Evolutionary conservation across 2,329 filamentous ascomycete species (phyloP).

Genomic region (Verticillium nubilum): DNA sequence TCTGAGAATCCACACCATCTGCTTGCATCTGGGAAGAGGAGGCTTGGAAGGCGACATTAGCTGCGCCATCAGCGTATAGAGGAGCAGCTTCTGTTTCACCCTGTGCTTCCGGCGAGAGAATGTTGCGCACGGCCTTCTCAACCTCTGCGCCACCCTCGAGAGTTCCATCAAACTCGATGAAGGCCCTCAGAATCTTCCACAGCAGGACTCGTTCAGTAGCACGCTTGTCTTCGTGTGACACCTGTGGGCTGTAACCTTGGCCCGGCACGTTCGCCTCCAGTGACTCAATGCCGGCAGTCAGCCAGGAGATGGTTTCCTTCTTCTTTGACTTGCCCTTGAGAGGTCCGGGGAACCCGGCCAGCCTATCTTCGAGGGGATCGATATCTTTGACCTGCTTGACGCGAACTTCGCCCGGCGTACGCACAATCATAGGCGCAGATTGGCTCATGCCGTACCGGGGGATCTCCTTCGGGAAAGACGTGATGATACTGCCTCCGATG

Average conservation of each 20-base stretch:
- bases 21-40: conserved; percentile 36
- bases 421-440: conserved; percentile 69
- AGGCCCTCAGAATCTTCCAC: conserved; percentile 77
- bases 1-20: conserved; percentile 64
- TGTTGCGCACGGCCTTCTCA: conserved; percentile 67
- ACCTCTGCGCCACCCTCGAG: conserved; percentile 69
- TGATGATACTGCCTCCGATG: conserved; percentile 75
- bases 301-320: conserved; percentile 83
- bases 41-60: conserved; percentile 18
- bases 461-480: conserved; percentile 82
- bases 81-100: conserved; percentile 17
- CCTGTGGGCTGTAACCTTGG: conserved; percentile 32
- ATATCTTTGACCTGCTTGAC: conserved; percentile 71
- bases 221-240: conserved; percentile 61
- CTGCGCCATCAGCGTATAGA: conserved; percentile 14
- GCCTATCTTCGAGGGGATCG: conserved; percentile 63
- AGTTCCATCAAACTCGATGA: conserved; percentile 81
- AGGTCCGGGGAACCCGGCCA: conserved; percentile 84
- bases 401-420: conserved; percentile 76
- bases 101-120: conserved; percentile 59
- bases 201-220: conserved; percentile 74
- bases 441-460: conserved; percentile 78
- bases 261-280: conserved; percentile 58
- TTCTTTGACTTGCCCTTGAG: conserved; percentile 89
- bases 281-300: conserved; percentile 67